Percentiles rank a stretch among this genome's conserved stretches.
Conservation (phyloP, 106 monocot species). For the Apostasia ramifera region DNA sequence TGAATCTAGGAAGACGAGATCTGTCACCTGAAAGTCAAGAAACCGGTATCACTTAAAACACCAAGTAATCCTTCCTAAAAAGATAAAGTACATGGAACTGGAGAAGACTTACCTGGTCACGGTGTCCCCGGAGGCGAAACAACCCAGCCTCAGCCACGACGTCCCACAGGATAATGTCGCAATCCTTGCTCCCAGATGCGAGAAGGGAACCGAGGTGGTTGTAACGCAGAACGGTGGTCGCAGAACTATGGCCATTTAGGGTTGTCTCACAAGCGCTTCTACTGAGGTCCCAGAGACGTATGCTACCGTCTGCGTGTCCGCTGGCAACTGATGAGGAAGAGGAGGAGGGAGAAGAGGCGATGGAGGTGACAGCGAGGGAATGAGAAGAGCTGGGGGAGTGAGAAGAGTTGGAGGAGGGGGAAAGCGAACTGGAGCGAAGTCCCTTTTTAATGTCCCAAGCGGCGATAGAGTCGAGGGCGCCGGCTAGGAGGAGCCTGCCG, state of each 20-base stretch:
- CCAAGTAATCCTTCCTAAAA: neutral
- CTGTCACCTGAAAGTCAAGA: constrained; percentile 56
- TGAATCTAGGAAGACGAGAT: constrained; percentile 68
- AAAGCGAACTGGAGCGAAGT: constrained; percentile 34
- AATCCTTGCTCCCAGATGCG: constrained; percentile 92
- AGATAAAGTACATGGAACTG: neutral
- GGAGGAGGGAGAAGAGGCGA: constrained; percentile 19
- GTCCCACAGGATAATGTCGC: constrained; percentile 90
- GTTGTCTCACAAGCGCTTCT: constrained; percentile 63
- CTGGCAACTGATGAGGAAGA: constrained; percentile 41
- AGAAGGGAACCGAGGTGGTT: constrained; percentile 43
- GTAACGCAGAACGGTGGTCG: constrained; percentile 57
- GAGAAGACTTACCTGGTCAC: constrained; percentile 51
- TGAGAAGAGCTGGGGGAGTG: constrained; percentile 16
- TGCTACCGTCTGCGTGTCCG: constrained; percentile 83
- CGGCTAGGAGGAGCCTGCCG: constrained; percentile 63
- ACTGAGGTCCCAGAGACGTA: constrained; percentile 76
- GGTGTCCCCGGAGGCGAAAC: constrained; percentile 76
- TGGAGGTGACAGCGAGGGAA: constrained; percentile 35
- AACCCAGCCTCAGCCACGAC: constrained; percentile 70
- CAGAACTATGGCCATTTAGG: constrained; percentile 79
- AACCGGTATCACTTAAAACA: neutral
- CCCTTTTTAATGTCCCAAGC: constrained; percentile 71
- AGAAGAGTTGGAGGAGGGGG: constrained; percentile 22
- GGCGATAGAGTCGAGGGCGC: constrained; percentile 68